Base-by-base conservation (phyloP, 768 basidiomycete species). In the Amylocystis lapponica region DNA sequence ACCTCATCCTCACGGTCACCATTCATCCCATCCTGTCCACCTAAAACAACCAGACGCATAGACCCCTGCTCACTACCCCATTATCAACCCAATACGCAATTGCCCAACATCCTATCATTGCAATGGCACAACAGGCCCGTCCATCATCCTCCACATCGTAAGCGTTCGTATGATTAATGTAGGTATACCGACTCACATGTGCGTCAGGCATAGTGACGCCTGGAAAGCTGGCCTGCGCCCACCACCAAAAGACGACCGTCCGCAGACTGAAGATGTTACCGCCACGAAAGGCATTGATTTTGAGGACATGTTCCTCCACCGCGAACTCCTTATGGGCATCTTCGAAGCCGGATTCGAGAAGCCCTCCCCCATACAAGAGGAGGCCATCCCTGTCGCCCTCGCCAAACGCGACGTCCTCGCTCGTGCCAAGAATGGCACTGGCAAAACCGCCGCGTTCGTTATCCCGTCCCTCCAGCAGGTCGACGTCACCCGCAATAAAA, bases 291-390 rank as follows among this genome's bases (percentile, higher is more conserved):
- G 95, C 48, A 74, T 82, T 55, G 93, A 97, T 61, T 99, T 96
- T 52, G 96, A 99, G 69, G 91, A 94, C 61, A 88, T 93, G 82
- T 79, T 70, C 65, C 76, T 95, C 59, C 80, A 86, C 43, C 81
- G 95, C 53, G 95, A 98, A 68, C 82, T 99, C 48, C 81, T 99
- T 63, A 98, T 99, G 95, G 95, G 95, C 58, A 96, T 98, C 64
- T 99, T 94, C 57, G 93, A 97, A 69, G 96, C 94, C 53, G 95
- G 95, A 45, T 95, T 93, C 62, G 95, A 98, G 68, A 83, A 76
- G 54, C 95, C 95, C 32, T 95, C 91, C 20, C 95, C 95, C 49
- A 97, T 99, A 66, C 95, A 99, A 74, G 95, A 99, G 78, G 90
- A 96, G 71, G 89, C 95, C 41, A 97, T 97, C 57, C 95, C 95